phyloP scores from a whole-genome alignment of 129 eudicot genomes.

The Saposhnikovia divaricata region DNA sequence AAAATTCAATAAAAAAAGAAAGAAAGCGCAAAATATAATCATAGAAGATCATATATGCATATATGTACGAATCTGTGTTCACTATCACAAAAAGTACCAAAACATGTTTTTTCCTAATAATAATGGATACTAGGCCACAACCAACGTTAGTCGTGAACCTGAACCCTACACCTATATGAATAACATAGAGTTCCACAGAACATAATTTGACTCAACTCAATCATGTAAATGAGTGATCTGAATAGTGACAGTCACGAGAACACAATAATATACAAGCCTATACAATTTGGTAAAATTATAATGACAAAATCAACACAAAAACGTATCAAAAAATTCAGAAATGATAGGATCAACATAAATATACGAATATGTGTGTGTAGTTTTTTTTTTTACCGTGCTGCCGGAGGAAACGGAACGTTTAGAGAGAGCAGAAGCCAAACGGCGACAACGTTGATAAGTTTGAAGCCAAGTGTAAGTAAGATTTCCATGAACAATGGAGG shows the following conservation, averaged over 20 bases:
- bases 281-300: neutral
- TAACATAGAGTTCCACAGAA: neutral
- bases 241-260: neutral
- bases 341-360: neutral
- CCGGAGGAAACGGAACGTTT: slow-evolving; percentile 47
- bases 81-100: neutral
- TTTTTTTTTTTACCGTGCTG: slow-evolving; percentile 37
- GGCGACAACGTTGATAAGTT: slow-evolving; percentile 78
- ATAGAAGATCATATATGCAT: neutral
- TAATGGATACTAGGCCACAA: neutral
- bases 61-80: neutral
- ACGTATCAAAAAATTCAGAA: neutral
- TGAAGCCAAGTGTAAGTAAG: slow-evolving; percentile 70
- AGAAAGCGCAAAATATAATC: neutral
- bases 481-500: slow-evolving; percentile 58
- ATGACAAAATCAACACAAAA: neutral
- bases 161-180: neutral
- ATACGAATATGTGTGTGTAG: neutral
- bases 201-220: neutral
- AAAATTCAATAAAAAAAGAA: neutral
- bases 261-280: neutral
- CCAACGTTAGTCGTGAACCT: neutral
- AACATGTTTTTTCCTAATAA: neutral
- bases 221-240: neutral
- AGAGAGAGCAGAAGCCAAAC: slow-evolving; percentile 74